A percentile compares a stretch with the other conserved stretches of the same genome.
Evolutionary conservation across 495 filamentous ascomycete species (phyloP).

Genomic region (Platismatia glauca): DNA sequence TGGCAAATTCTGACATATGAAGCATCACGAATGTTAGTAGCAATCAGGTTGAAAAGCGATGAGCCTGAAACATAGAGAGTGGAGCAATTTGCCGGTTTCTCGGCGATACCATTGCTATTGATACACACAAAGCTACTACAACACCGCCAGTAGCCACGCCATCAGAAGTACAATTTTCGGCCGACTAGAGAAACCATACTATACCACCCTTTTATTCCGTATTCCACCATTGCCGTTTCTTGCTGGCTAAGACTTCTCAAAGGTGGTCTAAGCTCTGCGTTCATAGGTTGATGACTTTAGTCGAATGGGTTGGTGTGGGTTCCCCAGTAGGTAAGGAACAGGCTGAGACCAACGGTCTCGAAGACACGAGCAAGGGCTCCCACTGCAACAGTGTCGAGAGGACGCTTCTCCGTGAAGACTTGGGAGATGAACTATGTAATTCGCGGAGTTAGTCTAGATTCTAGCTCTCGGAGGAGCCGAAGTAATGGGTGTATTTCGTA

Average conservation of each 20-base stretch:
- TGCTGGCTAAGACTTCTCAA: conserved; percentile 5
- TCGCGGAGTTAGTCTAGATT: background rate
- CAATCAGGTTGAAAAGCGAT: background rate
- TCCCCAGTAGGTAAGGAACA: conserved; percentile 97
- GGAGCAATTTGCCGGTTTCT: conserved; percentile 7
- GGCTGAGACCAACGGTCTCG: conserved; percentile 83
- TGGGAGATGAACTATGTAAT: conserved; percentile 68
- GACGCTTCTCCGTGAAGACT: conserved; percentile 81
- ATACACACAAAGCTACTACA: conserved; percentile 15
- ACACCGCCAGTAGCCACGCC: conserved; percentile 4
- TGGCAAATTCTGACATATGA: background rate
- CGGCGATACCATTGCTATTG: conserved; percentile 8
- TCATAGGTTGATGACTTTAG: conserved; percentile 26
- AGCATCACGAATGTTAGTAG: background rate
- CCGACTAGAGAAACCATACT: background rate
- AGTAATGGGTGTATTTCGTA: conserved; percentile 40
- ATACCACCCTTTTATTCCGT: background rate
- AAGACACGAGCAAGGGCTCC: conserved; percentile 72
- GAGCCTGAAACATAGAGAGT: background rate
- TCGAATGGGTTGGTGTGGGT: conserved; percentile 82
- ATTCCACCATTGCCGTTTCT: background rate
- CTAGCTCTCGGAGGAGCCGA: background rate
- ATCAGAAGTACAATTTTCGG: conserved; percentile 7
- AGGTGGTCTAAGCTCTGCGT: conserved; percentile 1
- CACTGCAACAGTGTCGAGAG: conserved; percentile 80